Base-by-base conservation (phyloP, 306 rosid genomes). In the Inga leiocalycina region DNA sequence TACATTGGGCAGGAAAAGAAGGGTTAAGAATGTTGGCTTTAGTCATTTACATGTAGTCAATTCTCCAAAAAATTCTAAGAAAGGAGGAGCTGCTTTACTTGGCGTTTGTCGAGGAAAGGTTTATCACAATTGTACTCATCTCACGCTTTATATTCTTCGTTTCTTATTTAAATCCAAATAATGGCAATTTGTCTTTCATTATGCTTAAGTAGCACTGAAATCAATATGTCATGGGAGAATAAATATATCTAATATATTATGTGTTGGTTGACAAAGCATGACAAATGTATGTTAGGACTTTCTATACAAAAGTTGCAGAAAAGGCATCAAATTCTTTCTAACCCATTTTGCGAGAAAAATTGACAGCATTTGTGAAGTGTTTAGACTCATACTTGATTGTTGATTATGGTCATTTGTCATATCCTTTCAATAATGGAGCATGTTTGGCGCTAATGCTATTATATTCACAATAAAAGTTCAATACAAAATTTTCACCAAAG, bases 61-160 rank as follows among this genome's bases (percentile, higher is more conserved):
- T 71, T 80, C 85, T 75, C 77, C 51, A 46, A 81, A 86, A 69
- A 83, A 71, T 74, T 71, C 78, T 74, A 84, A 79, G 75, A 88
- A 87, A 84, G 93, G 94, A 84, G 98, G 99, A 86, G 97, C 97
- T 57, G 97, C 97, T 75, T 88, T 95, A 61, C 90, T 95, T 76
- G 99, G 96, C 34, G 99, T 95, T 75, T 95, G 91, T 86, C 93
- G 99, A 79, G 99, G 99, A 91, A 95, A 95, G 99, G 99, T 95
- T 80, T 20, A 35, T 22, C 71, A 24, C 7, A 61, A 13, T 86
- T 69, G 56, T 57, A 64, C 81, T 59, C 81, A 52, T 49, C 56
- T 12, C 59, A 65, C 59, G 46, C 61, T 78, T 81, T 54, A 68
- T 70, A 80, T 70, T 37, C 54, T 39, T 61, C 49, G 32, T 54